Evolutionary conservation across 306 rosid species (phyloP).

Genomic region (Inga laurina): DNA sequence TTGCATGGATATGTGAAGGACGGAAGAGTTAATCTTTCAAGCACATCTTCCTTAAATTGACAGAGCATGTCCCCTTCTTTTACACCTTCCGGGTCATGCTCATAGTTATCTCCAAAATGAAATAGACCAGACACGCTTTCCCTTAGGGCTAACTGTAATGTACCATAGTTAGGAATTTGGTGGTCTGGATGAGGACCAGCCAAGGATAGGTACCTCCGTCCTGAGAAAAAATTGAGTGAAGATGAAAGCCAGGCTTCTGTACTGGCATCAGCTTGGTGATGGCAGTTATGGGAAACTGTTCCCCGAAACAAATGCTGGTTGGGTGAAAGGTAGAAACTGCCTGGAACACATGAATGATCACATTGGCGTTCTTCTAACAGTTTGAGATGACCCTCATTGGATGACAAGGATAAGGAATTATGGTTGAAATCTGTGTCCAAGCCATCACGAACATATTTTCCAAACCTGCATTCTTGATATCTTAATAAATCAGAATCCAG

Average conservation of each 20-base stretch:
- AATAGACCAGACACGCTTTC: slow-evolving; percentile 36
- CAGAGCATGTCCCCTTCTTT: slow-evolving; percentile 34
- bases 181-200: slow-evolving; percentile 35
- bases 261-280: slow-evolving; percentile 29
- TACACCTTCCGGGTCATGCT: slow-evolving; percentile 31
- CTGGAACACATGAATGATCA: slow-evolving; percentile 34
- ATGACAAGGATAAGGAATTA: slow-evolving; percentile 40
- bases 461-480: slow-evolving; percentile 39
- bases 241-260: slow-evolving; percentile 48
- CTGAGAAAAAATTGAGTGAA: slow-evolving; percentile 37
- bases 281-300: slow-evolving; percentile 31
- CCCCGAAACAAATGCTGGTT: slow-evolving; percentile 39
- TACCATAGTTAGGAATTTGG: slow-evolving; percentile 34
- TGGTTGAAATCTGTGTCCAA: slow-evolving; percentile 35
- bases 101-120: slow-evolving; percentile 26
- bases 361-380: slow-evolving; percentile 33
- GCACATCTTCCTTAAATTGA: slow-evolving; percentile 39
- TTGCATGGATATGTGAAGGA: slow-evolving; percentile 38
- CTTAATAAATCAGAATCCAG: slow-evolving; percentile 38
- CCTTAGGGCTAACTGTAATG: slow-evolving; percentile 38
- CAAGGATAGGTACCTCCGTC: slow-evolving; percentile 37
- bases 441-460: slow-evolving; percentile 41
- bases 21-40: slow-evolving; percentile 41
- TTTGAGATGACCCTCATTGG: slow-evolving; percentile 30
- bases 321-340: slow-evolving; percentile 39